These are phyloP conservation scores for Rhodofomes roseus DNA, from an alignment of 1,284 basidiomycete genomes.

Conservation along the genomic window DNA sequence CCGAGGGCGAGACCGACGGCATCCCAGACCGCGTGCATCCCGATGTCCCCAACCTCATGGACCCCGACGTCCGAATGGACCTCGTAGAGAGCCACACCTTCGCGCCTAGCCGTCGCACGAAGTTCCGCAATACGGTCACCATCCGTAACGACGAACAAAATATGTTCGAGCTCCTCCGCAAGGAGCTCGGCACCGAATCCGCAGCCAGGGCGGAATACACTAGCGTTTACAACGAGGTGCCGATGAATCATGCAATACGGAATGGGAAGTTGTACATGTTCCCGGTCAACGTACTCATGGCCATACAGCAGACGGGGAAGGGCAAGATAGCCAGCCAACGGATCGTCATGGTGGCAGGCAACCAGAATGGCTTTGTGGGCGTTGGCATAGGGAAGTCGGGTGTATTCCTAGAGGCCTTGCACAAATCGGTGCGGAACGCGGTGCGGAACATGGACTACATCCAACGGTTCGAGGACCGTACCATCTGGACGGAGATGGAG, in stretches of 20 bases:
- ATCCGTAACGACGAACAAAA: conserved; percentile 54
- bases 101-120: conserved; percentile 44
- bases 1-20: neutral
- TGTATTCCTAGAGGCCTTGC: conserved; percentile 50
- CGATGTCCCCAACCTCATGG: conserved; percentile 54
- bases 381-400: conserved; percentile 84
- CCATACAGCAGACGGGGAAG: conserved; percentile 84
- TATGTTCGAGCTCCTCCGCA: conserved; percentile 24
- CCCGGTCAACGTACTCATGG: conserved; percentile 54
- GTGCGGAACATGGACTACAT: conserved; percentile 88
- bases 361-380: conserved; percentile 87
- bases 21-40: conserved; percentile 5
- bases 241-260: conserved; percentile 14
- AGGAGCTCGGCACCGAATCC: conserved; percentile 10
- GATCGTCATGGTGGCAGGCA: conserved; percentile 77
- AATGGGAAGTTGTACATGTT: conserved; percentile 48
- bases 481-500: conserved; percentile 85
- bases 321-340: conserved; percentile 74
- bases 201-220: conserved; percentile 9
- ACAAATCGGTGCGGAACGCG: conserved; percentile 68
- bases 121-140: conserved; percentile 54
- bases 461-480: conserved; percentile 85
- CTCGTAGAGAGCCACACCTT: conserved; percentile 49
- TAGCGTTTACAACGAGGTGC: conserved; percentile 9
- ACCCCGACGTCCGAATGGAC: conserved; percentile 56